These are phyloP conservation scores for Diutina pseudorugosa DNA, from an alignment of 1,139 yeast species.

Conservation along the genomic window DNA sequence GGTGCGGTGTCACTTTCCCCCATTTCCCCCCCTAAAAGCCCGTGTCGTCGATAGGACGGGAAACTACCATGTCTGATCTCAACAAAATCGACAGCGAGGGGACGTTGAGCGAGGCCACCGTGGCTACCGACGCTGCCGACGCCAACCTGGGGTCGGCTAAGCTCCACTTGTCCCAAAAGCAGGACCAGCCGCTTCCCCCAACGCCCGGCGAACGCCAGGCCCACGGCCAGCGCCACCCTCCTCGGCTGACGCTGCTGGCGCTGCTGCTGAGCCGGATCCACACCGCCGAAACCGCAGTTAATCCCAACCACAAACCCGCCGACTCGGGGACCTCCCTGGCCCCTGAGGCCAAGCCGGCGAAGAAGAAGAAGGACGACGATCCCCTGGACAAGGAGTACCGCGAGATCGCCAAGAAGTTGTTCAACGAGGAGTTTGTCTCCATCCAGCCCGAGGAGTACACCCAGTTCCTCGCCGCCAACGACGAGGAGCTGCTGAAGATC, in stretches of 20 bases:
- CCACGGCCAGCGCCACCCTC: neutral
- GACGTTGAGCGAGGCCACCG: slow-evolving; percentile 1
- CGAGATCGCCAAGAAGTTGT: slow-evolving; percentile 27
- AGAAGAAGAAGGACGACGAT: neutral
- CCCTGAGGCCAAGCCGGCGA: too few relatives aligned
- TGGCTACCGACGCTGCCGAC: neutral
- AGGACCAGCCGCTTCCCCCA: slow-evolving; percentile 4
- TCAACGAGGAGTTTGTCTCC: slow-evolving; percentile 28
- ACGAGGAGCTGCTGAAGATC: slow-evolving; percentile 27
- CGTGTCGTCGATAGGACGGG: neutral
- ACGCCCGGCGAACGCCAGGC: neutral
- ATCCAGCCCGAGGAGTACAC: slow-evolving; percentile 36
- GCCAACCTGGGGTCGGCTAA: neutral
- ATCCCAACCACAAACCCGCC: neutral
- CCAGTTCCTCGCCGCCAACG: slow-evolving; percentile 31
- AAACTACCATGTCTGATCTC: neutral
- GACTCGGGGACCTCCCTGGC: neutral
- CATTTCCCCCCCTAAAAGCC: neutral
- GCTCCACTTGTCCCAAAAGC: neutral
- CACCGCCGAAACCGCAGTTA: neutral
- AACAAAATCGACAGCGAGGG: slow-evolving; percentile 3
- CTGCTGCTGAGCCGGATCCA: neutral
- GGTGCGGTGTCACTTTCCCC: neutral
- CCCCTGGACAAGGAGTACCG: slow-evolving; percentile 10
- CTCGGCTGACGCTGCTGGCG: neutral